A percentile compares a stretch with the other conserved stretches of the same genome.
phyloP scores from a whole-genome alignment of 2,329 filamentous ascomycete species.

The Akanthomyces uredinophilus region DNA sequence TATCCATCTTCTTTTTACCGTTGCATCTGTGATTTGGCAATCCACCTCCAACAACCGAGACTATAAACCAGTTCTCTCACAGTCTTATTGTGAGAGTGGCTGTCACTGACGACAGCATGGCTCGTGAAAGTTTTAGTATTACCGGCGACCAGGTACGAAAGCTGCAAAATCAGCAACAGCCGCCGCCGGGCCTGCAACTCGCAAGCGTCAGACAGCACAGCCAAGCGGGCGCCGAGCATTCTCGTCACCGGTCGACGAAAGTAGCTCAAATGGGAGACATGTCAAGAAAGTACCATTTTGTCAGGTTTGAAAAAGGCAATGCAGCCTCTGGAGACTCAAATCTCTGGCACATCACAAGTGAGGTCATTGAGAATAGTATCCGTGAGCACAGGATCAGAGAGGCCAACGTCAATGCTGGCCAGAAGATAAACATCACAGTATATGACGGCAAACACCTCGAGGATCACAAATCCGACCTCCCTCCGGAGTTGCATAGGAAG shows the following conservation, averaged over 20 bases:
- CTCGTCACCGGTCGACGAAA: background rate
- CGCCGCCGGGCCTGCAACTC: background rate
- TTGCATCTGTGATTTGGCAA: background rate
- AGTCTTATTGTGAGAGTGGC: too few relatives aligned
- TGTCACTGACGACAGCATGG: background rate
- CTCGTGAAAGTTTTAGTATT: background rate
- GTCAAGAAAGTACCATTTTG: background rate
- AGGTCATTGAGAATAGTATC: background rate
- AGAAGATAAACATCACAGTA: too few relatives aligned
- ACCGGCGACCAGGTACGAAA: background rate
- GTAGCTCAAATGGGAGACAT: background rate
- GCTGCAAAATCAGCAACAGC: background rate
- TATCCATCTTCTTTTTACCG: background rate
- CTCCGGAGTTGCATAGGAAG: background rate
- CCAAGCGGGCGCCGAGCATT: background rate
- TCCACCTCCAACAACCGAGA: background rate
- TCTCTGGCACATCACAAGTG: background rate
- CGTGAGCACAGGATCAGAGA: background rate
- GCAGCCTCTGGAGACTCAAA: background rate
- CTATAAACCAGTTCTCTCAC: background rate
- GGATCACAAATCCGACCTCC: background rate
- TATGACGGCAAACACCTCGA: background rate
- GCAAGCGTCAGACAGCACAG: background rate
- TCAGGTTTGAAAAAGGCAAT: background rate
- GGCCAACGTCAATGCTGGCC: too few relatives aligned